A percentile compares a stretch with the other conserved stretches of the same genome.
These are phyloP conservation scores for Trichoderma cornu-damae DNA, from an alignment of 2,329 filamentous ascomycete genomes.

Conservation along the genomic window DNA sequence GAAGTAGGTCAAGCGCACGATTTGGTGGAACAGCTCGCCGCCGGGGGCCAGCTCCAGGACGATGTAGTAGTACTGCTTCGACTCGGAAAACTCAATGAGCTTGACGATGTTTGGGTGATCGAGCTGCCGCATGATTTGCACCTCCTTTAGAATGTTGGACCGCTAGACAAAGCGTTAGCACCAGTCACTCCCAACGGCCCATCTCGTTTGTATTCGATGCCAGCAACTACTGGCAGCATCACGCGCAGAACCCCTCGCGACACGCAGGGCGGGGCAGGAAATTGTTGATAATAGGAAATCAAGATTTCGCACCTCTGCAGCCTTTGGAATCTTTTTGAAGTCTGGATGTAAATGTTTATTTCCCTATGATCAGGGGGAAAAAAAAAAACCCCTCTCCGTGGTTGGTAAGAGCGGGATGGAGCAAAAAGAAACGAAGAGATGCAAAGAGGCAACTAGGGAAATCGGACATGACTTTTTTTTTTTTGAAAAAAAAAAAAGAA, in stretches of 20 bases:
- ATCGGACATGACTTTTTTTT: conserved; percentile 21
- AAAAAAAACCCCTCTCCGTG: conserved; percentile 36
- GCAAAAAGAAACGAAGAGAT: conserved; percentile 20
- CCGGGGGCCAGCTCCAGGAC: conserved; percentile 91
- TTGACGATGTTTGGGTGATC: conserved; percentile 96
- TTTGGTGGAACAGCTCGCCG: conserved; percentile 96
- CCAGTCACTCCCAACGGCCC: conserved; percentile 20
- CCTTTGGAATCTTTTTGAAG: conserved; percentile 90
- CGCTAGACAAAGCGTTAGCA: conserved; percentile 54
- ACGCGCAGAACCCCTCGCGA: not conserved
- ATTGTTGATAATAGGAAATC: conserved; percentile 30
- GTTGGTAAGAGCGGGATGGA: conserved; percentile 49
- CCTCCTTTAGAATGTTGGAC: conserved; percentile 96
- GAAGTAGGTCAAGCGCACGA: conserved; percentile 96
- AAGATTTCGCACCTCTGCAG: conserved; percentile 82
- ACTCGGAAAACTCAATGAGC: conserved; percentile 89
- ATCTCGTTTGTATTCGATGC: conserved; percentile 4
- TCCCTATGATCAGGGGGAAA: conserved; percentile 60
- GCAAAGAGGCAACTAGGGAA: not conserved
- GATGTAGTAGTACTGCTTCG: conserved; percentile 94
- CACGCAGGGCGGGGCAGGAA: conserved; percentile 28
- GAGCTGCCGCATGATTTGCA: conserved; percentile 95
- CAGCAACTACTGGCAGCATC: conserved; percentile 5
- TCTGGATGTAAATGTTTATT: conserved; percentile 91
- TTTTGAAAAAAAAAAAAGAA: too few species aligned